Percentiles rank a stretch among this genome's conserved stretches.
phyloP scores from a whole-genome alignment of 768 basidiomycete genomes.

The Mycena epipterygia region DNA sequence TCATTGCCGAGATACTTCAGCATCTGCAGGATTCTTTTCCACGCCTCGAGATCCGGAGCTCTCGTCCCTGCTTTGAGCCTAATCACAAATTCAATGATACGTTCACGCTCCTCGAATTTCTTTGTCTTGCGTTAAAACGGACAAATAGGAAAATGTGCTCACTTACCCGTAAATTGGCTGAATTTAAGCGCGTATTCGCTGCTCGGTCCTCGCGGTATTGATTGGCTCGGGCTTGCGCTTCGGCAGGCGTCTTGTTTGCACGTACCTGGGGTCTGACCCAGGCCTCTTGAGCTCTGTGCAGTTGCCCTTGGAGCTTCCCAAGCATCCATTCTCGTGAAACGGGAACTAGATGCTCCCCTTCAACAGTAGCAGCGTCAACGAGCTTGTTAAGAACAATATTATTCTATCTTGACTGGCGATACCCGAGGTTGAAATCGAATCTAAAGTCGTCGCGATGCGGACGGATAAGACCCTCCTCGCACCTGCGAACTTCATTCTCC shows the following conservation, averaged over 20 bases:
- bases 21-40: constrained; percentile 1
- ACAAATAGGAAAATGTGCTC: not conserved
- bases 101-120: too few species aligned
- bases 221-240: not conserved
- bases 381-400: not conserved
- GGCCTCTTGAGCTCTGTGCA: too few species aligned
- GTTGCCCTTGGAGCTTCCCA: too few species aligned
- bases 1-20: too few species aligned
- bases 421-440: too few species aligned
- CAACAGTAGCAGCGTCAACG: not conserved
- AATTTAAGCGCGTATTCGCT: not conserved
- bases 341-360: not conserved
- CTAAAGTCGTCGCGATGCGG: too few species aligned
- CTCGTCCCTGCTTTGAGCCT: not conserved
- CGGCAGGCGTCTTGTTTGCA: too few species aligned
- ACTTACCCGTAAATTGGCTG: not conserved
- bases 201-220: not conserved
- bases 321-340: too few species aligned
- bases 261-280: too few species aligned
- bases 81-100: not conserved
- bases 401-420: too few species aligned
- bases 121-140: not conserved
- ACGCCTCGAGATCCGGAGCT: not conserved
- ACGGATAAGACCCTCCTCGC: too few species aligned
- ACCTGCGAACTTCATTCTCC: too few species aligned